Evolutionary conservation across 2,329 filamentous ascomycete species (phyloP).

Genomic region (Hypoxylon sp.): DNA sequence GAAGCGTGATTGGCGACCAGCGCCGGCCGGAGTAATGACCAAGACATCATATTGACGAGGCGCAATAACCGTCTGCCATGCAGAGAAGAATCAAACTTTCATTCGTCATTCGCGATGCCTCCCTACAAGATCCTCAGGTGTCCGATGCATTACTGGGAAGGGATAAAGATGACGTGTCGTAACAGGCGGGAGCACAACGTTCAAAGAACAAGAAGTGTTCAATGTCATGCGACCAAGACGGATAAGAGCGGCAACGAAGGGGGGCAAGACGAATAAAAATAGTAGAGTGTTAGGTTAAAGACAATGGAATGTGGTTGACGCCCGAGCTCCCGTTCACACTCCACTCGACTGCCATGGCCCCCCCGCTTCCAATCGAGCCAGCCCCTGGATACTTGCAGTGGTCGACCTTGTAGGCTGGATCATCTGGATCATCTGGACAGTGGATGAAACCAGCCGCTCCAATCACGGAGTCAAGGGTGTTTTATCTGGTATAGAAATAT

Average conservation of each 20-base stretch:
- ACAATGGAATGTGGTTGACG: conserved; percentile 33
- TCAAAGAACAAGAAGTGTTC: conserved; percentile 30
- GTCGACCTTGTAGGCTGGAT: conserved; percentile 20
- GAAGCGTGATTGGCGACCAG: conserved; percentile 52
- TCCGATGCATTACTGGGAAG: conserved; percentile 27
- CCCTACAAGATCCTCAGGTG: conserved; percentile 33
- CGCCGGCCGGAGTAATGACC: conserved; percentile 50
- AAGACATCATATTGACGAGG: conserved; percentile 50
- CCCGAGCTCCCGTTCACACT: conserved; percentile 27
- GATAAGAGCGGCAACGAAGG: conserved; percentile 36
- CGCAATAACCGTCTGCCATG: conserved; percentile 47
- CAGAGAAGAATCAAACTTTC: conserved; percentile 41
- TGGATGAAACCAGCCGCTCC: conserved; percentile 36
- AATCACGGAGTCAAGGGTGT: conserved; percentile 24
- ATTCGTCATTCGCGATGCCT: conserved; percentile 47
- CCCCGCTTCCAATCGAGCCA: conserved; percentile 30
- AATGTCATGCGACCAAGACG: conserved; percentile 34
- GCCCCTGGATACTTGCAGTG: conserved; percentile 19
- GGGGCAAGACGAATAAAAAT: conserved; percentile 28
- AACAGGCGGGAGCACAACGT: conserved; percentile 20
- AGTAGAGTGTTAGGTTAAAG: conserved; percentile 20
- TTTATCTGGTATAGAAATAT: conserved; percentile 32
- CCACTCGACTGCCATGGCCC: conserved; percentile 20
- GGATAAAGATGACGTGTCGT: conserved; percentile 17
- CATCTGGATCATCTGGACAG: conserved; percentile 38